phyloP scores from a whole-genome alignment of 2,329 filamentous ascomycete species.

The Thielaviopsis populi region DNA sequence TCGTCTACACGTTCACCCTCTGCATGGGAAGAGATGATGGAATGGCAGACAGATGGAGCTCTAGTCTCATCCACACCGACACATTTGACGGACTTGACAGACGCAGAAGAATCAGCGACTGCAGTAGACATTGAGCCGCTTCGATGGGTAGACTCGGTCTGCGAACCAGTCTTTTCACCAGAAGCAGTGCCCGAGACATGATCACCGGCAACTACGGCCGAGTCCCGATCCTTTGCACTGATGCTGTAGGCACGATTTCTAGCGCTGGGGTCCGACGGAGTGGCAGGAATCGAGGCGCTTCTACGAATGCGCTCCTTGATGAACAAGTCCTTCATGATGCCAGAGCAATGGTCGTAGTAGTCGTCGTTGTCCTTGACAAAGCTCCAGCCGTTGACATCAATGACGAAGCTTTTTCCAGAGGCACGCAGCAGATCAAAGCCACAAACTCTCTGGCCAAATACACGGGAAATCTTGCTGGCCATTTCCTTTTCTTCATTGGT shows the following conservation, averaged over 20 bases:
- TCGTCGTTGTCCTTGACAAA: slow-evolving; percentile 99
- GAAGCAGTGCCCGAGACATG: background rate
- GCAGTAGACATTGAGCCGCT: slow-evolving; percentile 2
- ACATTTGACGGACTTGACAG: slow-evolving; percentile 9
- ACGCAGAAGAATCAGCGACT: slow-evolving; percentile 9
- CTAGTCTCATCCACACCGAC: slow-evolving; percentile 16
- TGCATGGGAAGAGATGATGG: slow-evolving; percentile 25
- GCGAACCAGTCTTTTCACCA: background rate
- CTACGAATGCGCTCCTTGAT: slow-evolving; percentile 52
- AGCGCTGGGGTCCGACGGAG: slow-evolving; percentile 25
- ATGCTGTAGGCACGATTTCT: background rate
- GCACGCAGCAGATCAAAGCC: slow-evolving; percentile 89
- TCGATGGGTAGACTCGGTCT: background rate
- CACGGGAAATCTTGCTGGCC: slow-evolving; percentile 75
- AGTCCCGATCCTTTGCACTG: background rate
- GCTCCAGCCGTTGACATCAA: slow-evolving; percentile 98
- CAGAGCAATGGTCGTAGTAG: slow-evolving; percentile 85
- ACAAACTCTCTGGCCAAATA: slow-evolving; percentile 89
- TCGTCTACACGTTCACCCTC: slow-evolving; percentile 18
- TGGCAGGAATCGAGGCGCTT: slow-evolving; percentile 42
- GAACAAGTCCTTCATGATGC: slow-evolving; percentile 77
- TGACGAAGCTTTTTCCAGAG: slow-evolving; percentile 83
- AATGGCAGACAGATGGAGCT: slow-evolving; percentile 28
- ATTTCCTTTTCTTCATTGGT: slow-evolving; percentile 68
- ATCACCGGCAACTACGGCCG: background rate